These are phyloP conservation scores for Rhizopus stolonifer DNA, from an alignment of 371 early-diverging fungal species.

Conservation along the genomic window DNA sequence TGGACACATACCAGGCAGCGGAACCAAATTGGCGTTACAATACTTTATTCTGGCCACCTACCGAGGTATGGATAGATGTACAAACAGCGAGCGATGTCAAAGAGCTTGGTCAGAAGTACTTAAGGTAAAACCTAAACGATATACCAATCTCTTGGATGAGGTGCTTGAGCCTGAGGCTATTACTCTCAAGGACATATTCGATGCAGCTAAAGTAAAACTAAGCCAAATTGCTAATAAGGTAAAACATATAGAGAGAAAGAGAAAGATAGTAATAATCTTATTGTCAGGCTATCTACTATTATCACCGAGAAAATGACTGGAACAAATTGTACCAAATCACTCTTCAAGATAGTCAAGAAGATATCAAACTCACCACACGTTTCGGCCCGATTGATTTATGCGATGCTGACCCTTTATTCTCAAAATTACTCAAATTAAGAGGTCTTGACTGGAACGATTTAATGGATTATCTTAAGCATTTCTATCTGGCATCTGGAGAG, in stretches of 20 bases:
- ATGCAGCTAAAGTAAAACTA: conserved; percentile 32
- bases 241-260: background rate
- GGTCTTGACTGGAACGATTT: conserved; percentile 34
- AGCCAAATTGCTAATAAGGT: conserved; percentile 37
- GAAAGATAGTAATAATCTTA: background rate
- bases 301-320: conserved; percentile 38
- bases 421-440: conserved; percentile 24
- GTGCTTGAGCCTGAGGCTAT: conserved; percentile 21
- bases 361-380: conserved; percentile 8
- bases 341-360: conserved; percentile 8
- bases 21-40: conserved; percentile 19
- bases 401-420: conserved; percentile 20
- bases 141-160: conserved; percentile 27
- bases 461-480: conserved; percentile 29
- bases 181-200: conserved; percentile 29
- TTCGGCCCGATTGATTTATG: conserved; percentile 25
- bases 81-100: conserved; percentile 3
- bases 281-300: conserved; percentile 27
- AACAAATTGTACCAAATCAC: conserved; percentile 32
- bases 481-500: conserved; percentile 37
- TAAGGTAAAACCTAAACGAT: conserved; percentile 20
- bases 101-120: conserved; percentile 24
- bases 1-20: background rate
- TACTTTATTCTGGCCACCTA: conserved; percentile 40
- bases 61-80: conserved; percentile 28